A percentile compares a stretch with the other conserved stretches of the same genome.
Evolutionary conservation across 1,139 yeast genomes (phyloP).

Genomic region (Hansenula lynferdii): DNA sequence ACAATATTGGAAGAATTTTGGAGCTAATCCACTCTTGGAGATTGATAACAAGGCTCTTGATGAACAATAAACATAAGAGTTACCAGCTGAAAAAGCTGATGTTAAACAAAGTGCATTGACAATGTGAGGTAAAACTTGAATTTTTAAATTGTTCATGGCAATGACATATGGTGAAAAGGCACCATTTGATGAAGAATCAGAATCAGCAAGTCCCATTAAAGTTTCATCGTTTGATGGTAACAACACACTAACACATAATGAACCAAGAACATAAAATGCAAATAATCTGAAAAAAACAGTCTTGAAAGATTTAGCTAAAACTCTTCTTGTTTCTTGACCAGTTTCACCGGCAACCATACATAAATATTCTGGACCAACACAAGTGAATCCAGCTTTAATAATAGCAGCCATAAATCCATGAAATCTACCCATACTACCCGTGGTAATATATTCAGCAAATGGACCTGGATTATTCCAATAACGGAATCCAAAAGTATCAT

Average conservation of each 20-base stretch:
- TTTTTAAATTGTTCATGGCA: conserved; percentile 44
- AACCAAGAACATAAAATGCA: conserved; percentile 39
- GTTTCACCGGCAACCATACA: conserved; percentile 47
- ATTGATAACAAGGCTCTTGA: conserved; percentile 58
- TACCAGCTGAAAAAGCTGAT: conserved; percentile 61
- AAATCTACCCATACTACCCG: conserved; percentile 50
- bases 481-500: conserved; percentile 62
- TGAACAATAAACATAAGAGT: conserved; percentile 55
- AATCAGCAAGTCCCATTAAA: conserved; percentile 42
- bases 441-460: conserved; percentile 39
- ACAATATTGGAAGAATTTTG: conserved; percentile 41
- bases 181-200: conserved; percentile 53
- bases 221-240: conserved; percentile 40
- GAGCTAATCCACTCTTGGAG: conserved; percentile 56
- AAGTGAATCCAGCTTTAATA: conserved; percentile 59
- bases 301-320: conserved; percentile 42
- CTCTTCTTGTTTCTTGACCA: conserved; percentile 42
- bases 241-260: conserved; percentile 41
- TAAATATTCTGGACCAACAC: conserved; percentile 76
- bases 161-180: conserved; percentile 54
- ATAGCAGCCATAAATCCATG: conserved; percentile 66
- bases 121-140: conserved; percentile 48
- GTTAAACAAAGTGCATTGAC: conserved; percentile 51
- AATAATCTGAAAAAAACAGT: conserved; percentile 42
- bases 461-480: conserved; percentile 61